Evolutionary conservation across 495 filamentous ascomycete genomes (phyloP), one percentile per base, ranked within the genome.

Genomic region (Lophiostoma macrostomum): DNA sequence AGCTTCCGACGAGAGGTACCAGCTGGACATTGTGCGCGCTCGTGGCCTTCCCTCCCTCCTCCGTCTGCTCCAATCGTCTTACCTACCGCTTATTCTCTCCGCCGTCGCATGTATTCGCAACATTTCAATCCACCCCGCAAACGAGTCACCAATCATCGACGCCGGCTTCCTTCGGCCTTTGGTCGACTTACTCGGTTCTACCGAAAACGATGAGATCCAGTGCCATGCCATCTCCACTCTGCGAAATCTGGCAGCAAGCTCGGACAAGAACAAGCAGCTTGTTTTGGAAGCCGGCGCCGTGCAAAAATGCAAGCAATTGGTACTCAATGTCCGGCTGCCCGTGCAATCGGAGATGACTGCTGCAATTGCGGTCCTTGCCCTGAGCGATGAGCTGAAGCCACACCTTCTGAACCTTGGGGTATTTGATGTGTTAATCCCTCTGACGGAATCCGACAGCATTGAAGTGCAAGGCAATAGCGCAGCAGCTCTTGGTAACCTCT

Each of bases 321-420:
- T 98, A 16, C 76, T 98, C 11, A 83, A 94, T 35, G 93, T 97
- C 22, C 90, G 94, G 0, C 78, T 97, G 38, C 91, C 85, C 31
- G 93, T 98, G 4, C 93, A 98, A 65, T 96, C 90, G 18, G 93
- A 98, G 70, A 98, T 98, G 93, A 98, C 93, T 20, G 93, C 93
- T 23, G 93, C 93, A 2, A 97, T 98, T 67, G 93, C 93, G 36
- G 93, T 98, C n/a, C 76, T 98, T 44, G 93, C 93, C 16, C 72
- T 98, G 52, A 96, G 90, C 63, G 93, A 98, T 65, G 93, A 98
- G 45, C 79, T 98, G 36, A 98, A 98, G 67, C 82, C 85, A 1
- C 85, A 94, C 64, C 77, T 98, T 7, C 74, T 97, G n/a, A 87
- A 86, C 47, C 78, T 97, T 3, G 94, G 94, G 12, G 91, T 98